Conservation (phyloP, 2,329 filamentous ascomycete species). For the Thielaviopsis punctulata region DNA sequence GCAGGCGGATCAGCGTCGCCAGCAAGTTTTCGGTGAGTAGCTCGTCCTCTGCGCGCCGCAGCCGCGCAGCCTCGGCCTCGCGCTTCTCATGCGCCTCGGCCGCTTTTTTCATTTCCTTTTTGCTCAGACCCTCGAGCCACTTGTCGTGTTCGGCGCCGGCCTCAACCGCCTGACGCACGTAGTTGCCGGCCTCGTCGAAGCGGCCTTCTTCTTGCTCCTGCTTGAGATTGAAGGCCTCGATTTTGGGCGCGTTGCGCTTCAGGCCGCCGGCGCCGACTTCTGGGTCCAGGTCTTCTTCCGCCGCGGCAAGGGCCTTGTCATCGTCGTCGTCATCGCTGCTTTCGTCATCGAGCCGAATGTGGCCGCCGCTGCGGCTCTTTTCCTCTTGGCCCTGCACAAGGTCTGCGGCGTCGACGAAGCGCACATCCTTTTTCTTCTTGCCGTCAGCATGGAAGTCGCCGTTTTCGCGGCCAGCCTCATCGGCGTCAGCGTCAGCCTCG, state of each 20-base stretch:
- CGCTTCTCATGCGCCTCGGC: constrained; percentile 75
- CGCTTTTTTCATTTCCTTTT: constrained; percentile 81
- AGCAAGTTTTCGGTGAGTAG: constrained; percentile 59
- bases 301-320: constrained; percentile 51
- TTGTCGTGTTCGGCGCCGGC: constrained; percentile 80
- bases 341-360: constrained; percentile 43
- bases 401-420: constrained; percentile 37
- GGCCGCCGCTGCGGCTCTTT: constrained; percentile 55
- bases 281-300: constrained; percentile 65
- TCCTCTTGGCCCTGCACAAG: constrained; percentile 63
- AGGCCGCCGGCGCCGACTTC: constrained; percentile 81
- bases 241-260: constrained; percentile 81
- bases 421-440: constrained; percentile 46
- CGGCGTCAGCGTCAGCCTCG: constrained; percentile 25
- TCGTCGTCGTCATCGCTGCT: constrained; percentile 44
- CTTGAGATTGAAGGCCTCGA: constrained; percentile 92
- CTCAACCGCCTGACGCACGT: constrained; percentile 72
- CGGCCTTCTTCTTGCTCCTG: constrained; percentile 79
- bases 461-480: constrained; percentile 14
- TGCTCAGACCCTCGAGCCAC: constrained; percentile 84
- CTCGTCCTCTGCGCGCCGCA: constrained; percentile 57
- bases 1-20: constrained; percentile 48
- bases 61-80: constrained; percentile 56
- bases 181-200: constrained; percentile 86
- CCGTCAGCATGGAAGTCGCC: constrained; percentile 22